Evolutionary conservation across 1,284 basidiomycete species (phyloP), one percentile per base, ranked within the genome.

Genomic region (Bondarzewia mesenterica): DNA sequence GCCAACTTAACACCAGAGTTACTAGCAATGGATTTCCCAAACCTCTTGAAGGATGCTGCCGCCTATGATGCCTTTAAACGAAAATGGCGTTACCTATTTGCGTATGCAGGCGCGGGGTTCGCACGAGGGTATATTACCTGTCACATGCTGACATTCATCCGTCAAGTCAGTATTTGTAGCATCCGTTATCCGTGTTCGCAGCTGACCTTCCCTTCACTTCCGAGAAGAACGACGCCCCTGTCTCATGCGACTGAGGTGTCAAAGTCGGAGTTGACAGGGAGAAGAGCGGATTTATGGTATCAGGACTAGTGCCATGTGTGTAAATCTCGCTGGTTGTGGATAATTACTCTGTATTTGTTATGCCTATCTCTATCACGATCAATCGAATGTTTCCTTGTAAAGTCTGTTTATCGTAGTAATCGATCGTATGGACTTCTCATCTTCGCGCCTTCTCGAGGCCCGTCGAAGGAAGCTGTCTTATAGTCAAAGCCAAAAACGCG

Each of bases 21-120:
- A 45, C 70, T 85, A 35, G 58, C 72, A 29, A 67, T 68, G 51
- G 77, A 80, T 50, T 78, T 82, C 58, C 82, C 83, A 4, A 66
- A 69, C 2, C 65, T 85, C 23, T 65, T 64, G 40, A 21, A 39
- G 15, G 75, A 84, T 50, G 59, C 60, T 26, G 63, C 67, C 18
- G 74, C 80, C 55, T 85, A 77, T 55, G 75, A 75, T 15, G 63
- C 73, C 18, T 87, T 87, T 75, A 78, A 77, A 57, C 72, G 81
- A 49, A 87, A 87, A 65, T 87, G 85, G 84, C 76, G 81, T 57
- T 87, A 86, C 59, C 77, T 86, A 40, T 87, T 86, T 58, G 84
- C 79, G 12, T 87, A 87, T 57, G 85, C 84, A 37, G 80, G 77
- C 40, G 82, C 82, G 45, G 84, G 85, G 8, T 86, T 87, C 64